Evolutionary conservation across 768 basidiomycete genomes (phyloP), one percentile per base, ranked within the genome.

Genomic region (Roridomyces roridus): DNA sequence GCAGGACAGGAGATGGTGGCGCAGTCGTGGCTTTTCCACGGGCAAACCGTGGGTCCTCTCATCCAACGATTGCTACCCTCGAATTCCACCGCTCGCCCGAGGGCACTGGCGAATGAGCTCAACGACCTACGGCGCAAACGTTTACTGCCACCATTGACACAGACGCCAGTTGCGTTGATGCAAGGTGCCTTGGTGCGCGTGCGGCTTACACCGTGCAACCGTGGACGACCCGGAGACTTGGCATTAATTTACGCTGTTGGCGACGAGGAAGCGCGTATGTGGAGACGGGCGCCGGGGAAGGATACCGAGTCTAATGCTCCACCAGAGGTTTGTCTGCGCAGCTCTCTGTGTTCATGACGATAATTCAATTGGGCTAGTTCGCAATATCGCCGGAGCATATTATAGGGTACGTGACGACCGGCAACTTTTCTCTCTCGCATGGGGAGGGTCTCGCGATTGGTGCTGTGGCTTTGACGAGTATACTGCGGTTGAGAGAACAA

Each of bases 391-490:
- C 77, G 43, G 68, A 74, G 4, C 67, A 72, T 4, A 78, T 91
- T 23, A 84, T 96, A 48, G 96, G 96, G 0, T 92, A 91, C 65
- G 80, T 94, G 18, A 93, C 94, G 0, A 88, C 91, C 3, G 96
- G 95, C 0, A 87, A 86, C 57, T 89, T 83, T 68, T 96, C 95
- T 2, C 79, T 98, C 8, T 80, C 85, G 0, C 82, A 86, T 25
- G 96, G 96, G 0, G 74, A 82, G 55, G 94, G 92, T 0, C 85
- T 85, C 64, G 95, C 85, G 3, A 78, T 97, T 12, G 96, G 87
- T 17, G 85, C 87, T 0, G 72, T 98, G 17, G 76, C 91, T 4
- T 67, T 95, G 12, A 65, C 70, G 24, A 74, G 74, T 50, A 73
- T 86, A 31, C 62, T 88, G 23, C 77, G 82, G 31, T 68, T 89